phyloP scores from a whole-genome alignment of 1,284 basidiomycete species.

The Gomphus bonarii region DNA sequence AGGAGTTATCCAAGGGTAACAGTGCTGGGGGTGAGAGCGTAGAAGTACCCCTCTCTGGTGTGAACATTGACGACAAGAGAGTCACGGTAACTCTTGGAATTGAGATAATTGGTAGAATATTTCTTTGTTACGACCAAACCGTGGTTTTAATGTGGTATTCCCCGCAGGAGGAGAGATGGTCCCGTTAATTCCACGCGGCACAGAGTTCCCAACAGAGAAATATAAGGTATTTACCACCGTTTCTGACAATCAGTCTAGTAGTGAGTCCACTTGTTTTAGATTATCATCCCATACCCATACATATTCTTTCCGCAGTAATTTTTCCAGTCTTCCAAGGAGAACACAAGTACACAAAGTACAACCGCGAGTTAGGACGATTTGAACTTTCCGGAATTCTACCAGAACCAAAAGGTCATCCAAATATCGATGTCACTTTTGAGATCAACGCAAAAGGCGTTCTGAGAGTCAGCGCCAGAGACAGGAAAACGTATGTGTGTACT shows the following conservation, averaged over 20 bases:
- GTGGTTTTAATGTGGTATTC: not conserved
- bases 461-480: constrained; percentile 35
- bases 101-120: constrained; percentile 77
- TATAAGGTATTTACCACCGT: constrained; percentile 97
- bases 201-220: constrained; percentile 97
- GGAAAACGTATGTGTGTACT: constrained; percentile 40
- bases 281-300: not conserved
- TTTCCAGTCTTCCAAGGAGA: constrained; percentile 95
- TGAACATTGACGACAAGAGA: constrained; percentile 77
- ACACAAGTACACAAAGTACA: constrained; percentile 93
- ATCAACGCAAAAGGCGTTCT: constrained; percentile 38
- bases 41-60: constrained; percentile 87
- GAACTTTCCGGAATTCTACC: constrained; percentile 67
- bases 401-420: constrained; percentile 43
- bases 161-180: constrained; percentile 75
- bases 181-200: constrained; percentile 94
- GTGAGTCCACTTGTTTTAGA: not conserved
- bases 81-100: constrained; percentile 95
- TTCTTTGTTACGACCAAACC: not conserved
- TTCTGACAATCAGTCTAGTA: constrained; percentile 85
- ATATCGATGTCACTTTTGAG: constrained; percentile 55
- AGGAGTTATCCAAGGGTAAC: constrained; percentile 39
- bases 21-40: constrained; percentile 55
- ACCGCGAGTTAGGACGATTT: constrained; percentile 96
- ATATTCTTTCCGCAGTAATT: constrained; percentile 34